Evolutionary conservation across 495 filamentous ascomycete genomes (phyloP), one percentile per base, ranked within the genome.

Genomic region (Xylaria palmicola): DNA sequence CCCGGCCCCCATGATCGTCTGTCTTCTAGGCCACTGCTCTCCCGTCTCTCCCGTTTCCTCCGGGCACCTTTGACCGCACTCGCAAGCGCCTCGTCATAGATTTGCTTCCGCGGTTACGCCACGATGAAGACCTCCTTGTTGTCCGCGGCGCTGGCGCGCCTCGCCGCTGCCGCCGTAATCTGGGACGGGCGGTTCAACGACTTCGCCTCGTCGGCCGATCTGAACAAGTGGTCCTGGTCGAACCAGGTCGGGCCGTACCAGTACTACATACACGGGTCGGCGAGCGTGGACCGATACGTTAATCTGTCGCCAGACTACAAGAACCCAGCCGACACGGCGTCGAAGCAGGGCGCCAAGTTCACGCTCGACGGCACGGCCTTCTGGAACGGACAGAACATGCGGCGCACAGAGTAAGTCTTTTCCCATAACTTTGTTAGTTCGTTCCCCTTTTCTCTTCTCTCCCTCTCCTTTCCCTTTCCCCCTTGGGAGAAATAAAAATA

Each of bases 231-330:
- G 87, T 85, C 81, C 13, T 90, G 83, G 83, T 75, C 74, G 0
- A 85, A 84, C 70, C 83, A 87, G 72, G 83, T 88, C 63, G 84
- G 84, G 0, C 81, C 85, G 0, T 90, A 84, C 72, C 86, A 89
- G 65, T 89, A 88, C 79, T 90, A 90, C 74, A 90, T 89, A 70
- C 83, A 89, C 75, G 86, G 86, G 2, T 68, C 73, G 2, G 80
- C 74, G 15, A 44, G 69, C 2, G 83, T 86, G 1, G 74, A 76
- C 15, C 62, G 80, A 55, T 88, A 89, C 63, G 78, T 89, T 50
- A 84, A 81, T 60, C 74, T 88, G 0, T 77, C 68, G 10, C 64
- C 72, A 32, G 53, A 63, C 50, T 86, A 77, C 81, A 88, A 88
- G 75, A 91, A 90, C 73, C 88, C 88, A 0, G 85, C 84, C 51